A percentile compares a stretch with the other conserved stretches of the same genome.
Evolutionary conservation across 768 basidiomycete genomes (phyloP).

Genomic region (Podaxis mareebaensis): DNA sequence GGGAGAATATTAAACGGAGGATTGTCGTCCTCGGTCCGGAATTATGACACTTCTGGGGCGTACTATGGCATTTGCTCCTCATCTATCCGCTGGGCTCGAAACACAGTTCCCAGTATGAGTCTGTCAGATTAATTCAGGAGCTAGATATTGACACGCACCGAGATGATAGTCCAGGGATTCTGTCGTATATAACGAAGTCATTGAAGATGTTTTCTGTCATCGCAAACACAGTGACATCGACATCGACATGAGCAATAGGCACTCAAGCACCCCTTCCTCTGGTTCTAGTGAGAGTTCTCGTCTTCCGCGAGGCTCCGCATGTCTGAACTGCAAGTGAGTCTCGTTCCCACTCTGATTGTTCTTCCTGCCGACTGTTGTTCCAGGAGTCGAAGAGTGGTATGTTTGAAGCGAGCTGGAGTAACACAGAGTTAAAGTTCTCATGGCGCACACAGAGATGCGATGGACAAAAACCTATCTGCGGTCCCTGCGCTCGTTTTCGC

Average conservation of each 20-base stretch:
- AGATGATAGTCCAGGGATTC: slow-evolving; percentile 5
- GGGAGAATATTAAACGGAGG: neutral
- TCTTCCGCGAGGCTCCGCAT: slow-evolving; percentile 51
- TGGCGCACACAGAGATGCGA: slow-evolving; percentile 49
- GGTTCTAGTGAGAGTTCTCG: slow-evolving; percentile 12
- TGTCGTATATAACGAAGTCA: slow-evolving; percentile 12
- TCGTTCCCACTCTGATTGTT: neutral
- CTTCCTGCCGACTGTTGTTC: neutral
- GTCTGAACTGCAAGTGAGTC: slow-evolving; percentile 51
- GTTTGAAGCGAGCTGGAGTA: neutral
- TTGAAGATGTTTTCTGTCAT: slow-evolving; percentile 1
- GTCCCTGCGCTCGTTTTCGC: slow-evolving; percentile 46
- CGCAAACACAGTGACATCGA: neutral
- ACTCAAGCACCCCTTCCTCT: slow-evolving; percentile 17
- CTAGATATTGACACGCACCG: neutral
- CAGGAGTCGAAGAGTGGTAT: slow-evolving; percentile 10
- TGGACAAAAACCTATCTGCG: slow-evolving; percentile 48
- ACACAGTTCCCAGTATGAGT: slow-evolving; percentile 7
- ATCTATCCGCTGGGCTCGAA: neutral
- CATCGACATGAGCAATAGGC: slow-evolving; percentile 11
- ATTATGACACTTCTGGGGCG: neutral
- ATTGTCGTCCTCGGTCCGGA: neutral
- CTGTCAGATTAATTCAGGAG: slow-evolving; percentile 4
- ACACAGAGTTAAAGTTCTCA: neutral
- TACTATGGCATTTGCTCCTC: slow-evolving; percentile 1